Percentiles rank a stretch among this genome's conserved stretches.
These are phyloP conservation scores for Cenococcum geophilum DNA, from an alignment of 495 filamentous ascomycete species.

Conservation along the genomic window DNA sequence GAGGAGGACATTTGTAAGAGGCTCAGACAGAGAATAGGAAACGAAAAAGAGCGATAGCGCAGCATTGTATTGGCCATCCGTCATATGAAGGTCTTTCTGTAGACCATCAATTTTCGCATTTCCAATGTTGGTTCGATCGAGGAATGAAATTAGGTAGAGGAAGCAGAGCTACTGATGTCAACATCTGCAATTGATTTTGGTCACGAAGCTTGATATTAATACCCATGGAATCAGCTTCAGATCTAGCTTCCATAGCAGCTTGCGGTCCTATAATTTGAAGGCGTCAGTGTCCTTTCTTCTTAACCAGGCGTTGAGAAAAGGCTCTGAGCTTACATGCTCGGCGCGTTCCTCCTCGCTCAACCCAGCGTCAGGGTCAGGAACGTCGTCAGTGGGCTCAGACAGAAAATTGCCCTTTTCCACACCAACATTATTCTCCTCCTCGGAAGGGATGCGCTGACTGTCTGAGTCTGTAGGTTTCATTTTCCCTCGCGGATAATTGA, in stretches of 20 bases:
- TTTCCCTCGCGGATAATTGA: background rate
- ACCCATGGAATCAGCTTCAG: slow-evolving; percentile 65
- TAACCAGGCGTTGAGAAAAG: background rate
- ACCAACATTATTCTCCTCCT: slow-evolving; percentile 31
- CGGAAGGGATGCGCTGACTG: slow-evolving; percentile 12
- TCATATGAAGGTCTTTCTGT: slow-evolving; percentile 57
- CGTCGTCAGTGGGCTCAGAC: slow-evolving; percentile 23
- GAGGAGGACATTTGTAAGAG: slow-evolving; percentile 79
- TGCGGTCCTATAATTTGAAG: slow-evolving; percentile 22
- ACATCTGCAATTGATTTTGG: background rate
- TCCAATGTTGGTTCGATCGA: slow-evolving; percentile 62
- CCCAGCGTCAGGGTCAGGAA: slow-evolving; percentile 62
- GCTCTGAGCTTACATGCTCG: slow-evolving; percentile 51
- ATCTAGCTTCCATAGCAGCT: slow-evolving; percentile 65
- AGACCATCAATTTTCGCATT: slow-evolving; percentile 83
- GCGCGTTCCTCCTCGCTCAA: slow-evolving; percentile 61
- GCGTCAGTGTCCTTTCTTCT: background rate
- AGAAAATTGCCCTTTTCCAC: slow-evolving; percentile 14
- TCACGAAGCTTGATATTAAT: background rate
- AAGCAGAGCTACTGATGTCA: slow-evolving; percentile 52
- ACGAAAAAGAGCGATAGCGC: slow-evolving; percentile 85
- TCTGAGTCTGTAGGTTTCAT: slow-evolving; percentile 9
- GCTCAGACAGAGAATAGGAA: slow-evolving; percentile 83
- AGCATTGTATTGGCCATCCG: slow-evolving; percentile 65
- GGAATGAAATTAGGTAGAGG: slow-evolving; percentile 77